These are phyloP conservation scores for Chrysanthemum seticuspe DNA, from an alignment of 129 eudicot genomes.

Conservation along the genomic window DNA sequence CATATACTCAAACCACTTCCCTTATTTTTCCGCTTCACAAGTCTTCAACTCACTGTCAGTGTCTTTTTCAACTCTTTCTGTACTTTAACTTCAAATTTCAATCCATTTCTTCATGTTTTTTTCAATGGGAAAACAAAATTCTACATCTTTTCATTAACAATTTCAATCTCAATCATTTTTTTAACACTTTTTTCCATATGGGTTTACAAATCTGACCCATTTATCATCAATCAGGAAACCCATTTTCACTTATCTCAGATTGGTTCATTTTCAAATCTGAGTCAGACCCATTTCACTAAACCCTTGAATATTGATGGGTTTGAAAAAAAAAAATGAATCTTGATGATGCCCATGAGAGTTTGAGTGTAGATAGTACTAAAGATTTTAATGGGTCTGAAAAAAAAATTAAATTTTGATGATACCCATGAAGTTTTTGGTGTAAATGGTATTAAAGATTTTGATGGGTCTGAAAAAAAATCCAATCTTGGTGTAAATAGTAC, in stretches of 20 bases:
- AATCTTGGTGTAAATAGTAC: constrained; percentile 33
- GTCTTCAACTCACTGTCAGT: not conserved
- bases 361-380: too few relatives aligned
- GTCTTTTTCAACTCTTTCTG: not conserved
- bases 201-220: constrained; percentile 42
- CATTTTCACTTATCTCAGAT: constrained; percentile 31
- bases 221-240: constrained; percentile 37
- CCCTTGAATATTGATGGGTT: constrained; percentile 31
- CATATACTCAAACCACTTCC: not conserved
- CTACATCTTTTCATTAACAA: constrained; percentile 50
- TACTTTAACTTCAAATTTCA: not conserved
- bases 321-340: constrained; percentile 30
- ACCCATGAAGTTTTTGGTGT: too few relatives aligned
- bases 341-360: not conserved
- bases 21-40: not conserved
- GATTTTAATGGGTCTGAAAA: constrained; percentile 21
- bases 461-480: too few relatives aligned
- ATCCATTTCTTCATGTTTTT: not conserved
- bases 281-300: constrained; percentile 38
- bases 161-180: constrained; percentile 51
- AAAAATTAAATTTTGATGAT: constrained; percentile 22
- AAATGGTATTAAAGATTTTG: too few relatives aligned
- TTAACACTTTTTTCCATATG: constrained; percentile 53
- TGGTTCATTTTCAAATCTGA: constrained; percentile 18
- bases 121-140: constrained; percentile 61